These are phyloP conservation scores for Xylaria sp. DNA, from an alignment of 2,329 filamentous ascomycete species.

Conservation along the genomic window DNA sequence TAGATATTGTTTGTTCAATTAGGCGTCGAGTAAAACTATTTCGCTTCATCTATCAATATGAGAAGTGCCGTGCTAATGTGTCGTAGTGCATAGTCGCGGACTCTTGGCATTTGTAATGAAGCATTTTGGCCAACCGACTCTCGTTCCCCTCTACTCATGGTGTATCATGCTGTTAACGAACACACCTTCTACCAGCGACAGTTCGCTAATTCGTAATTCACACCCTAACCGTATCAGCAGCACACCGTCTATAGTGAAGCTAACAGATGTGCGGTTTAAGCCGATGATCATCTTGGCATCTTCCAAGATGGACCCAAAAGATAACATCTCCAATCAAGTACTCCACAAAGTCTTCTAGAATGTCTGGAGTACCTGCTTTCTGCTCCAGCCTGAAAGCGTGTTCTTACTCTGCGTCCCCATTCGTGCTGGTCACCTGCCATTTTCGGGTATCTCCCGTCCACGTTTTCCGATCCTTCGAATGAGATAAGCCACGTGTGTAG, in stretches of 20 bases:
- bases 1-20: neutral
- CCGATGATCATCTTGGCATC: conserved; percentile 6
- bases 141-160: neutral
- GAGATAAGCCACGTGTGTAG: conserved; percentile 39
- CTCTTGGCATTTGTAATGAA: conserved; percentile 5
- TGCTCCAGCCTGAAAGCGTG: conserved; percentile 46
- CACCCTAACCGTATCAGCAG: neutral
- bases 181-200: neutral
- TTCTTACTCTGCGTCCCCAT: conserved; percentile 28
- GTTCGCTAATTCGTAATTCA: neutral
- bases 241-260: neutral
- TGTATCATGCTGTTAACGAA: neutral
- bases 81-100: neutral
- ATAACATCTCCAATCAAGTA: conserved; percentile 7
- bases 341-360: conserved; percentile 10
- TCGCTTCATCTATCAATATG: neutral
- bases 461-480: conserved; percentile 21
- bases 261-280: neutral
- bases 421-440: conserved; percentile 40
- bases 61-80: neutral
- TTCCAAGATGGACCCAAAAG: conserved; percentile 4
- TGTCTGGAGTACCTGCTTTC: conserved; percentile 30
- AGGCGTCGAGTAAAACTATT: neutral
- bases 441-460: conserved; percentile 34
- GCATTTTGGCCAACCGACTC: neutral